Evolutionary conservation across 331 rosid species (phyloP).

Genomic region (Malus hybrid): DNA sequence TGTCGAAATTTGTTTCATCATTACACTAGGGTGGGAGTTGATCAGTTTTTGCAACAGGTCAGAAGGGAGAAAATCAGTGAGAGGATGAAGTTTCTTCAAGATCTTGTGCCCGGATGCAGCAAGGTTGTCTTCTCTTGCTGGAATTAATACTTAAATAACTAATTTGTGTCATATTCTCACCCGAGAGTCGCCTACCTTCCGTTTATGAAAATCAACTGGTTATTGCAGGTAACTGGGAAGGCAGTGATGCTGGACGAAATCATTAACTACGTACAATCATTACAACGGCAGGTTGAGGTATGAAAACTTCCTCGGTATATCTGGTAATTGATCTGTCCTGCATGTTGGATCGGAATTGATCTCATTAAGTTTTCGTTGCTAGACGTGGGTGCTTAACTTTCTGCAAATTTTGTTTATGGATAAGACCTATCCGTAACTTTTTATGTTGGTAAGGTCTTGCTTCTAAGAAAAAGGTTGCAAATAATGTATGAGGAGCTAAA

Average conservation of each 20-base stretch:
- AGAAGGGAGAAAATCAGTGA: slow-evolving; percentile 98
- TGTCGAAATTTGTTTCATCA: not conserved
- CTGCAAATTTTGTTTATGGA: too few relatives aligned
- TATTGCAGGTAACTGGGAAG: slow-evolving; percentile 80
- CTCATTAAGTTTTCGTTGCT: not conserved
- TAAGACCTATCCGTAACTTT: not conserved
- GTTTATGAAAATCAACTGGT: not conserved
- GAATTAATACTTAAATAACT: not conserved
- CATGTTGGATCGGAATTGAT: not conserved
- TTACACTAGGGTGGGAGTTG: slow-evolving; percentile 1
- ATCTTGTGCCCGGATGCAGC: slow-evolving; percentile 98
- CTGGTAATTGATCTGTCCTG: not conserved
- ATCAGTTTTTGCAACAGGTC: slow-evolving; percentile 43
- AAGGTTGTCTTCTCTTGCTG: slow-evolving; percentile 46
- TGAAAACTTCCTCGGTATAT: not conserved
- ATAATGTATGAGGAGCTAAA: too few relatives aligned
- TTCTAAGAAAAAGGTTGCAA: slow-evolving; percentile 8
- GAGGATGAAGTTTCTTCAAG: slow-evolving; percentile 99
- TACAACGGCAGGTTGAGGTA: slow-evolving; percentile 98
- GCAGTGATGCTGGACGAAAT: slow-evolving; percentile 96
- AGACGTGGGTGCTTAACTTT: not conserved
- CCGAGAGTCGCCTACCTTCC: not conserved
- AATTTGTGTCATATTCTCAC: not conserved
- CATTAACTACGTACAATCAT: slow-evolving; percentile 88
- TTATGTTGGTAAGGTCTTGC: not conserved